Evolutionary conservation across 2,329 filamentous ascomycete species (phyloP).

Genomic region (Tolypocladium album): DNA sequence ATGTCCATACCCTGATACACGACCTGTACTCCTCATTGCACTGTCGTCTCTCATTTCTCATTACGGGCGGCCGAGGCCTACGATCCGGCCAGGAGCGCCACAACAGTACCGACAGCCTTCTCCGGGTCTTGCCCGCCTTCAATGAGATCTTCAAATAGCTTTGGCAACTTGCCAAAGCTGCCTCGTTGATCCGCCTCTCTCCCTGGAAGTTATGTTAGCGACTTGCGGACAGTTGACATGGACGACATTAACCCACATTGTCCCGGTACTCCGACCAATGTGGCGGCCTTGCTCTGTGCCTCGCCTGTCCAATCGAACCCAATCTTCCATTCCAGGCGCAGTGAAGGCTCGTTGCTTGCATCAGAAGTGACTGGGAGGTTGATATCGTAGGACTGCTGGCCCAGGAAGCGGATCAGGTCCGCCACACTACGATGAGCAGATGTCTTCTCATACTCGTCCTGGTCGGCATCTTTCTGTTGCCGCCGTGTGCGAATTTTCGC

Average conservation of each 20-base stretch:
- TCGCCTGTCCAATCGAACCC: slow-evolving; percentile 65
- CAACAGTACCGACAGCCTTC: slow-evolving; percentile 46
- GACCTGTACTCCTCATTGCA: background rate
- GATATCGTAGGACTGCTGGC: slow-evolving; percentile 37
- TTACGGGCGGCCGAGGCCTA: slow-evolving; percentile 8
- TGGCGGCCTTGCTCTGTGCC: slow-evolving; percentile 45
- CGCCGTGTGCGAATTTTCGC: slow-evolving; percentile 12
- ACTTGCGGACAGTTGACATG: slow-evolving; percentile 3
- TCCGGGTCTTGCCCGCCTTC: slow-evolving; percentile 42
- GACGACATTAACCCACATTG: slow-evolving; percentile 44
- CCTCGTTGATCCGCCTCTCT: slow-evolving; percentile 44
- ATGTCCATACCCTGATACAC: background rate
- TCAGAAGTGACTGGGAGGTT: slow-evolving; percentile 21
- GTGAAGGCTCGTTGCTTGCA: slow-evolving; percentile 24
- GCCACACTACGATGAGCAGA: slow-evolving; percentile 12
- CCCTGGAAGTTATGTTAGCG: slow-evolving; percentile 32
- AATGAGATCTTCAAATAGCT: slow-evolving; percentile 49
- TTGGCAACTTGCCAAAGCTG: slow-evolving; percentile 46
- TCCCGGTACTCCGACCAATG: slow-evolving; percentile 45
- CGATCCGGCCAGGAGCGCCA: slow-evolving; percentile 46
- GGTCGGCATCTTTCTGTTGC: slow-evolving; percentile 11
- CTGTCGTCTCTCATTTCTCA: slow-evolving; percentile 5
- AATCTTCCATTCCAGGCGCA: slow-evolving; percentile 53
- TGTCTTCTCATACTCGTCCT: slow-evolving; percentile 9
- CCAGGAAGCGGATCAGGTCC: slow-evolving; percentile 43